Base-by-base conservation (phyloP, 2,329 filamentous ascomycete species). In the Fusarium concolor region DNA sequence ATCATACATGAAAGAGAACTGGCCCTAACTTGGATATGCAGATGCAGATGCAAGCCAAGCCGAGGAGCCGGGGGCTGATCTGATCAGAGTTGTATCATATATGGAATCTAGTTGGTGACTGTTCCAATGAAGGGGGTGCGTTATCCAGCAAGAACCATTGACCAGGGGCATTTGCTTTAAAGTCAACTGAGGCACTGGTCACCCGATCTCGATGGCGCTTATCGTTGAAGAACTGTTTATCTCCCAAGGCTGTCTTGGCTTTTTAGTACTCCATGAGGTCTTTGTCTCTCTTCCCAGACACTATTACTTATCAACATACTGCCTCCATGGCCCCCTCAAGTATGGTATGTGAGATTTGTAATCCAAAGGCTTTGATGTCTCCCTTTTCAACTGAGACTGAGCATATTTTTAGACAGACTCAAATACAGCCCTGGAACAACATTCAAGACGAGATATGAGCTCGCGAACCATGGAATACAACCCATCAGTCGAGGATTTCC, bases 401-500 rank as follows among this genome's bases (percentile, higher is more conserved):
- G n/a, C 24, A 37, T 31, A 10, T 24, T 10, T 28, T 46, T 57
- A 74, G 71, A 43, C 45, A 47, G 59, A 67, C 20, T 49, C 45
- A 39, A 49, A 45, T 15, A 57, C 49, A 24, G 43, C 59, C 20
- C 51, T 68, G 37, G 22, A 67, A 18, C 56, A 52, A 6, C 62
- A 58, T 14, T 61, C 59, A n/a, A 55, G 51, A 15, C 59, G 63
- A 28, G 35, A 56, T 20, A 43, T 56, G 14, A 38, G 24, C 24
- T 42, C 59, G 12, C 50, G 43, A 52, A 26, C 15, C 33, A 73
- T 73, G 71, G 67, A 74, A 39, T 74, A 74, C 50, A 74, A 74
- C 35, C 52, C 67, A 12, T 52, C 65, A 6, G 65, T 74, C 8
- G 72, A 74, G 3, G 67, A 58, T 22, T 73, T 74, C 37, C 67